Evolutionary conservation across 2,329 filamentous ascomycete genomes (phyloP).

Genomic region (Cladosporium sp.): DNA sequence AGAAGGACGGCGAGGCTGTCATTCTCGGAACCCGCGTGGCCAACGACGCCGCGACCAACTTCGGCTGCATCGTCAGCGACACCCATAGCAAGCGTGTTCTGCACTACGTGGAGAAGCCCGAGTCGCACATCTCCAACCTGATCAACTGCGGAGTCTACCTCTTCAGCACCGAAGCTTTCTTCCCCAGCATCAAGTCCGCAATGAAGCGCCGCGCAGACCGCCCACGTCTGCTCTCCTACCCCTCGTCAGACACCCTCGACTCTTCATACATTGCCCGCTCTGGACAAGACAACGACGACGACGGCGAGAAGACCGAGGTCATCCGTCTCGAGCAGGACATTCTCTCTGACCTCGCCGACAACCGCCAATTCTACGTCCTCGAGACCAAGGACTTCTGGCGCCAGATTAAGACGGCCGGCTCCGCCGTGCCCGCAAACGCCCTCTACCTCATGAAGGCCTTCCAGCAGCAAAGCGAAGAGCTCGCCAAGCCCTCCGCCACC

Average conservation of each 20-base stretch:
- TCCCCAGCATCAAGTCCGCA: slow-evolving; percentile 88
- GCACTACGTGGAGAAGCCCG: slow-evolving; percentile 99
- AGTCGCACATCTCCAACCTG: slow-evolving; percentile 94
- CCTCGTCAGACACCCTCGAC: slow-evolving; percentile 90
- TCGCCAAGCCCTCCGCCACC: slow-evolving; percentile 79
- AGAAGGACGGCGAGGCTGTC: slow-evolving; percentile 94
- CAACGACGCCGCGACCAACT: slow-evolving; percentile 91
- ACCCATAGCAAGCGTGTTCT: slow-evolving; percentile 90
- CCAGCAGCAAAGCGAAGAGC: slow-evolving; percentile 78
- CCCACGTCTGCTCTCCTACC: slow-evolving; percentile 90
- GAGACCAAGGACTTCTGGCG: slow-evolving; percentile 99
- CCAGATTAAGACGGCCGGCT: slow-evolving; percentile 98
- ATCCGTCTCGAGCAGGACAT: slow-evolving; percentile 97
- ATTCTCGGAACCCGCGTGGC: slow-evolving; percentile 90
- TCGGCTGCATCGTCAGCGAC: slow-evolving; percentile 96
- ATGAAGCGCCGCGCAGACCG: slow-evolving; percentile 95
- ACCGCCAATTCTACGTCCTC: slow-evolving; percentile 96
- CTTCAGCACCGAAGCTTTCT: slow-evolving; percentile 92
- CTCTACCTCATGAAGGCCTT: slow-evolving; percentile 93
- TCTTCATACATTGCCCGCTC: slow-evolving; percentile 59
- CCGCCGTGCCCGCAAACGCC: slow-evolving; percentile 93
- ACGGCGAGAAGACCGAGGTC: slow-evolving; percentile 76
- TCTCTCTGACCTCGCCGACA: slow-evolving; percentile 90
- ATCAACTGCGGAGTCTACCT: slow-evolving; percentile 99
- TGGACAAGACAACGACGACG: slow-evolving; percentile 68